These are phyloP conservation scores for Paxillus ammoniavirescens DNA, from an alignment of 768 basidiomycete species.

Conservation along the genomic window DNA sequence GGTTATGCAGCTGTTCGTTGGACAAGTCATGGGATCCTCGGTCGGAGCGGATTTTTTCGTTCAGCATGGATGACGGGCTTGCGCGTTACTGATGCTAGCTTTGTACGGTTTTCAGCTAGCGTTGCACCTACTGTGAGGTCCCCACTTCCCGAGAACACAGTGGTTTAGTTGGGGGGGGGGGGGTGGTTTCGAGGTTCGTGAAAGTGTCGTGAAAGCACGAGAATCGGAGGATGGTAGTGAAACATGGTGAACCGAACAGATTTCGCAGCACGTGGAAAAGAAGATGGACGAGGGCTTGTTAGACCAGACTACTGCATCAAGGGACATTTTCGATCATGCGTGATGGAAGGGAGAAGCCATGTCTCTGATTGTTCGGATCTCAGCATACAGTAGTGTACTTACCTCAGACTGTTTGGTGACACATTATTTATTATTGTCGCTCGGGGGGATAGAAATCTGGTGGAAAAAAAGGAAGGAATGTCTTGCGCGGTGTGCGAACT, in stretches of 20 bases:
- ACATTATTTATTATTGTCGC: too few relatives aligned
- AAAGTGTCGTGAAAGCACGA: constrained; percentile 30
- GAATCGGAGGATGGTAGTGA: not conserved
- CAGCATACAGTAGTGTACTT: not conserved
- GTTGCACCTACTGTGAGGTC: constrained; percentile 64
- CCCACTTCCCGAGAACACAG: constrained; percentile 46
- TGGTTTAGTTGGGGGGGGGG: constrained; percentile 69
- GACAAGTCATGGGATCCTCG: constrained; percentile 81
- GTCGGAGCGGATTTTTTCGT: constrained; percentile 73
- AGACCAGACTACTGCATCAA: not conserved
- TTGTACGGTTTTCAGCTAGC: constrained; percentile 55
- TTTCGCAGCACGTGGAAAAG: constrained; percentile 9
- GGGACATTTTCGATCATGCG: not conserved
- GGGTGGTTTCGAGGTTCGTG: constrained; percentile 51
- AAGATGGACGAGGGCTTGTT: not conserved
- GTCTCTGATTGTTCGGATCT: not conserved
- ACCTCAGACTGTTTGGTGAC: not conserved
- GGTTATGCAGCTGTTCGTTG: constrained; percentile 53
- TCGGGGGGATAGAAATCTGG: constrained; percentile 1
- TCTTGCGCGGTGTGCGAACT: not conserved
- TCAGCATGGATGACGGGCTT: constrained; percentile 65
- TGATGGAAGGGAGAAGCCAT: constrained; percentile 3
- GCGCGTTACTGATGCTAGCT: constrained; percentile 58
- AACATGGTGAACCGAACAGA: not conserved
- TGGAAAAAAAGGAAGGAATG: not conserved